phyloP scores from a whole-genome alignment of 2,329 filamentous ascomycete genomes.

The Knufia fluminis region DNA sequence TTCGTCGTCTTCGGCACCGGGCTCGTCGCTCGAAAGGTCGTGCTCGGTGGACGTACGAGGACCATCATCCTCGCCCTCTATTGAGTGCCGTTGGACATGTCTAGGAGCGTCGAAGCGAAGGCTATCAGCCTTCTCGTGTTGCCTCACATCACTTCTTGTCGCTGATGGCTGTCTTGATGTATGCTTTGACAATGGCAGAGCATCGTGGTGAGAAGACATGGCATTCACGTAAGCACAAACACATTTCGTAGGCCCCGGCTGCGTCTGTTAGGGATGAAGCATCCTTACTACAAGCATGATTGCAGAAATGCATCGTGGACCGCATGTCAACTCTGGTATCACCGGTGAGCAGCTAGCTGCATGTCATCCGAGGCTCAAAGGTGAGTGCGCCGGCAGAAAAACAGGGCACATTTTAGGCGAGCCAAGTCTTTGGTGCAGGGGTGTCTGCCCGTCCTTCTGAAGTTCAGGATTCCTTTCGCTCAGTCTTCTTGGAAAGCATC shows the following conservation, averaged over 20 bases:
- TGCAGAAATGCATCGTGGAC: not conserved
- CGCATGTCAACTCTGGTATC: not conserved
- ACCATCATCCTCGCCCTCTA: not conserved
- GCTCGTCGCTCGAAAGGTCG: not conserved
- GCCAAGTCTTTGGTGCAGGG: not conserved
- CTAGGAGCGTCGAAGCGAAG: not conserved
- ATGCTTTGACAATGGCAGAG: not conserved
- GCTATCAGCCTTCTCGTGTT: not conserved
- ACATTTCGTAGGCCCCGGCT: not conserved
- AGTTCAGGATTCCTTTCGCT: too few relatives aligned
- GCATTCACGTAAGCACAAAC: not conserved
- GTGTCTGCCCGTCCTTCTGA: not conserved
- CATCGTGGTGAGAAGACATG: not conserved
- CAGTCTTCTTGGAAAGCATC: too few relatives aligned
- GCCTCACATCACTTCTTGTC: not conserved
- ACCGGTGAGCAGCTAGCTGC: too few relatives aligned
- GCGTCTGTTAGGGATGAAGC: not conserved
- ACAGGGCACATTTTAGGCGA: not conserved
- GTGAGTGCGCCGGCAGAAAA: not conserved
- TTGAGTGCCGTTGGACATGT: not conserved
- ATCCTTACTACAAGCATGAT: not conserved
- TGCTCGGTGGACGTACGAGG: not conserved
- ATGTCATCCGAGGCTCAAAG: not conserved
- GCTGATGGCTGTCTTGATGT: not conserved
- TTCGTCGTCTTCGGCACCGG: slow-evolving; percentile 11